phyloP scores from a whole-genome alignment of 140 eudicot species.

The Bidens hawaiensis region DNA sequence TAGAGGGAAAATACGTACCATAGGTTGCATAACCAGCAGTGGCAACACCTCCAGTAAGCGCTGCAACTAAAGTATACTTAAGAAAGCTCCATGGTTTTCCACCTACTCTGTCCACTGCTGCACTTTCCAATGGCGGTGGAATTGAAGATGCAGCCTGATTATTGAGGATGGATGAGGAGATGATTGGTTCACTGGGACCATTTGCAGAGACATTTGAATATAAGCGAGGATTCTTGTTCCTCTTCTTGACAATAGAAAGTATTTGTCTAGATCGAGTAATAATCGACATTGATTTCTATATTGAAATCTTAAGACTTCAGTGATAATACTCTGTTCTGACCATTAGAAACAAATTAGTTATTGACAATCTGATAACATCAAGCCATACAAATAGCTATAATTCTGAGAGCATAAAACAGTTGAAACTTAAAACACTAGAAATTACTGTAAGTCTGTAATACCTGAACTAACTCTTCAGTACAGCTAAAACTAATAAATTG shows the following conservation, averaged over 20 bases:
- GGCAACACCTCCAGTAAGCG: slow-evolving; percentile 62
- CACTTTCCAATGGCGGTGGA: slow-evolving; percentile 32
- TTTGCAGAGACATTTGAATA: slow-evolving; percentile 40
- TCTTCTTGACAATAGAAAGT: slow-evolving; percentile 31
- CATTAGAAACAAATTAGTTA: neutral
- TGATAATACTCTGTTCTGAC: neutral
- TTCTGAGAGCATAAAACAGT: neutral
- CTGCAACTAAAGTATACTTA: slow-evolving; percentile 47
- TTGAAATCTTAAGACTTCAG: neutral
- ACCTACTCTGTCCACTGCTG: slow-evolving; percentile 26
- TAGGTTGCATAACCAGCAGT: slow-evolving; percentile 68
- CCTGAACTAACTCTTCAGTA: neutral
- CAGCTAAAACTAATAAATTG: neutral
- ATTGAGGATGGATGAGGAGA: slow-evolving; percentile 32
- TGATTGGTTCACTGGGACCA: slow-evolving; percentile 43
- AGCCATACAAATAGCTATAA: slow-evolving; percentile 1
- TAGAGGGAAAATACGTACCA: slow-evolving; percentile 33
- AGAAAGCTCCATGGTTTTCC: slow-evolving; percentile 50
- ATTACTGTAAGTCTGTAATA: neutral
- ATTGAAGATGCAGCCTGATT: slow-evolving; percentile 31
- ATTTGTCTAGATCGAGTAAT: slow-evolving; percentile 42
- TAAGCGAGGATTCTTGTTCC: slow-evolving; percentile 27
- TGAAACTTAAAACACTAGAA: neutral
- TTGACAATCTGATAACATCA: neutral
- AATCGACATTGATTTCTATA: slow-evolving; percentile 45